Conservation (phyloP, 306 rosid species). For the Senna siamea region DNA sequence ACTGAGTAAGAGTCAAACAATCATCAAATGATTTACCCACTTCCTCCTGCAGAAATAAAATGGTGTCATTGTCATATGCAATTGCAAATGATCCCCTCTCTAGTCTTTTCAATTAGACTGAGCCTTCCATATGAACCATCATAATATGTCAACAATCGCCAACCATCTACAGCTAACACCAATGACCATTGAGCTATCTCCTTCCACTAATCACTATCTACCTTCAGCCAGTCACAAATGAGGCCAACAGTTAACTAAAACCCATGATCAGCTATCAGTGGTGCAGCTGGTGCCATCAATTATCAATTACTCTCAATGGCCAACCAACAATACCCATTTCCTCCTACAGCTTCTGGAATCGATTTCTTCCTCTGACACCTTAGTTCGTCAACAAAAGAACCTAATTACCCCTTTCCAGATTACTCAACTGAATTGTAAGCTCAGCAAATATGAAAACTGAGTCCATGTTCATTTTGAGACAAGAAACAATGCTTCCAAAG, state of each 20-base stretch:
- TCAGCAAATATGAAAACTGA: not conserved
- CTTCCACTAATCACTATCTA: not conserved
- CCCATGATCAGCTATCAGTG: not conserved
- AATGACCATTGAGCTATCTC: not conserved
- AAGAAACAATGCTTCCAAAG: not conserved
- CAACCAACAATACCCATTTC: not conserved
- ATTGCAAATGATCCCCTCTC: not conserved
- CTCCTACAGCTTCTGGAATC: not conserved
- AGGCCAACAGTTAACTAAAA: not conserved
- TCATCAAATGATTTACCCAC: no score
- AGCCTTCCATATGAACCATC: not conserved
- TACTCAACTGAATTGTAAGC: not conserved
- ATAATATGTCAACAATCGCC: not conserved
- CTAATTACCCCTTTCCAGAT: not conserved
- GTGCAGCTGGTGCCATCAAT: not conserved
- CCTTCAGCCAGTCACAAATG: not conserved
- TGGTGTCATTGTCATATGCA: no score
- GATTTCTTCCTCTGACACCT: not conserved
- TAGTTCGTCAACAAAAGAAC: not conserved
- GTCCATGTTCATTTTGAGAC: not conserved
- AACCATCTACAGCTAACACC: not conserved
- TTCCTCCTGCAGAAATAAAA: no score
- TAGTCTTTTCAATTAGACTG: not conserved
- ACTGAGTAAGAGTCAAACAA: no score
- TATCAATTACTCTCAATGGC: not conserved